Conservation (phyloP, 2,329 filamentous ascomycete genomes). For the Pseudogymnoascus sp. region DNA sequence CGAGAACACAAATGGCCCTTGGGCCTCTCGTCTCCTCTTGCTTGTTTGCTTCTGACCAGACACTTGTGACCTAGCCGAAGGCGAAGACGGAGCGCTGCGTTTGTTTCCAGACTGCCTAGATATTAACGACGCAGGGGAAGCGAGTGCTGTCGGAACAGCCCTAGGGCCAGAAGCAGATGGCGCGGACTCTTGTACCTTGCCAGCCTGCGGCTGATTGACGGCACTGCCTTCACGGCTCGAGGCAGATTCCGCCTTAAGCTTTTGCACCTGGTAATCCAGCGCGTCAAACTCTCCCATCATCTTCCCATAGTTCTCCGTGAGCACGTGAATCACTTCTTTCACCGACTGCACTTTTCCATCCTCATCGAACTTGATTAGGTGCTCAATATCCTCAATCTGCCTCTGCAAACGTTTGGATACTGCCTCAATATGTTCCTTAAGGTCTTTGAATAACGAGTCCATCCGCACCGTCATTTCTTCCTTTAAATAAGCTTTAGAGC, state of each 20-base stretch:
- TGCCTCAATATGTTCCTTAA: background rate
- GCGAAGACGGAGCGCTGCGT: background rate
- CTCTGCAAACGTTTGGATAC: background rate
- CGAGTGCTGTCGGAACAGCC: background rate
- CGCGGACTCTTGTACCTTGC: background rate
- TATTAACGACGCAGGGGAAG: background rate
- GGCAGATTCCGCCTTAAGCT: background rate
- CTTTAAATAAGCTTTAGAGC: background rate
- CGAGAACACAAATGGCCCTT: background rate
- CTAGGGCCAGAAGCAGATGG: background rate
- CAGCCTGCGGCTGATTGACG: background rate
- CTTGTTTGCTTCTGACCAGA: background rate
- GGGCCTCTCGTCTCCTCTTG: background rate
- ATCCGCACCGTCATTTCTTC: background rate
- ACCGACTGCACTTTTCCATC: slow-evolving; percentile 3
- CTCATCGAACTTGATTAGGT: background rate
- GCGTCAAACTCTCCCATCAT: background rate
- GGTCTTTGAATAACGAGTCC: background rate
- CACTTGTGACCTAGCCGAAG: background rate
- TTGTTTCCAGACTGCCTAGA: background rate
- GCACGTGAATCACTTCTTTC: background rate
- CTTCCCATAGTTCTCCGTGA: slow-evolving; percentile 1
- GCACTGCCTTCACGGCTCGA: background rate
- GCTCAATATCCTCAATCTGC: background rate
- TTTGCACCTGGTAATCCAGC: background rate